Evolutionary conservation across 2,329 filamentous ascomycete genomes (phyloP), one percentile per base, ranked within the genome.

Genomic region (Chrysoporthe austroafricana): DNA sequence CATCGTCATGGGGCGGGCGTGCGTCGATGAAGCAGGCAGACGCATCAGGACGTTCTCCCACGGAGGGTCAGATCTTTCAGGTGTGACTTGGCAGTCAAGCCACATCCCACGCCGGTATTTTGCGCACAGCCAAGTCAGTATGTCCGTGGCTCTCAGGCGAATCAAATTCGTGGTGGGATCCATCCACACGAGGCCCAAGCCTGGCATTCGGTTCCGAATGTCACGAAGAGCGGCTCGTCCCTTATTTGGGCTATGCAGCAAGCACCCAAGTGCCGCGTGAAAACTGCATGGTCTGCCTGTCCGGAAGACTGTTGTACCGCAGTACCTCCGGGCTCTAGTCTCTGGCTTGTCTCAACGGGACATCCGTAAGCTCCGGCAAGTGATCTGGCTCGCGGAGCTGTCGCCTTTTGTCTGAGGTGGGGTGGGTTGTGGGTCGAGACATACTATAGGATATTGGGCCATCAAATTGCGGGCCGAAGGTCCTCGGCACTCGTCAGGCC

Each of bases 391-490:
- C 48, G n/a, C n/a, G 14, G 9, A 54, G 21, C 21, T 54, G 26
- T 42, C 54, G 56, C 34, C 56, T 39, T 18, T n/a, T 26, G 44
- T 26, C 59, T n/a, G n/a, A n/a, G 13, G n/a, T 6, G 46, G 46
- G 43, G 13, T 62, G 44, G 34, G 32, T 32, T 36, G 46, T 54
- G 36, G 46, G 34, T 34, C 58, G 32, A n/a, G 3, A 59, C 5
- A 57, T n/a, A 42, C 36, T 26, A 32, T 50, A 57, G 50, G 54
- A 36, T 63, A 63, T 52, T 42, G 34, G 50, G 65, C 46, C 60
- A 59, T 66, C 62, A 39, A 39, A 66, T 52, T 63, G 68, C 68
- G 68, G 66, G 66, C 66, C 68, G 68, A 68, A 56, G 57, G 61
- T 34, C 62, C 68, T 68, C 66, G 65, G 62, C 63, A 63, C n/a